These are phyloP conservation scores for Eutrema heterophyllum DNA, from an alignment of 345 rosid species.

Conservation along the genomic window DNA sequence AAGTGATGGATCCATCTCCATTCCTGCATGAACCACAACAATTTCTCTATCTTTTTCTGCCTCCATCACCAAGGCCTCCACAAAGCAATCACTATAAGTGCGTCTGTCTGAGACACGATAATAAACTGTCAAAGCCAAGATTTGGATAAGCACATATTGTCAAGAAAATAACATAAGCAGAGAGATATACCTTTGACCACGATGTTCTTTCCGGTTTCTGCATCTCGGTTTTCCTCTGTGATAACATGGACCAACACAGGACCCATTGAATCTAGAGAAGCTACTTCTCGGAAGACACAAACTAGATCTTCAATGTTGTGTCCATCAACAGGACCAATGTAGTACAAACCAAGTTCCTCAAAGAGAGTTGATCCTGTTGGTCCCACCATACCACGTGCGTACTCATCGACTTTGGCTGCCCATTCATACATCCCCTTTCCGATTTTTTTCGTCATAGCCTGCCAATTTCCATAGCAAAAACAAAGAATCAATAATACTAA, in stretches of 20 bases:
- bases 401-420: constrained; percentile 97
- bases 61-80: constrained; percentile 65
- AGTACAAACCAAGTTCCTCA: constrained; percentile 90
- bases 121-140: background rate
- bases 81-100: constrained; percentile 81
- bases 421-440: constrained; percentile 83
- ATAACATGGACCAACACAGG: constrained; percentile 92
- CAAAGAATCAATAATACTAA: background rate
- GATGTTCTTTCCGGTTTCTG: constrained; percentile 22
- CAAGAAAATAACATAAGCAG: background rate
- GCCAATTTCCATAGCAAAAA: constrained; percentile 9
- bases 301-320: constrained; percentile 81
- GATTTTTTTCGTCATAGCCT: constrained; percentile 82
- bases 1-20: constrained; percentile 67
- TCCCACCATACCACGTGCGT: constrained; percentile 95
- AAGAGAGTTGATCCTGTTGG: constrained; percentile 88
- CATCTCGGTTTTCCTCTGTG: constrained; percentile 58
- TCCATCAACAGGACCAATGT: constrained; percentile 95
- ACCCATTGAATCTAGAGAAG: constrained; percentile 79
- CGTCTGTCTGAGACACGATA: constrained; percentile 38
- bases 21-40: constrained; percentile 82
- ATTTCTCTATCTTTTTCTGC: constrained; percentile 84
- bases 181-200: constrained; percentile 41
- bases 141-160: background rate
- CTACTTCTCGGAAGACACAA: constrained; percentile 75